Evolutionary conservation across 495 filamentous ascomycete species (phyloP), one percentile per base, ranked within the genome.

Genomic region (Podospora pseudoanserina): DNA sequence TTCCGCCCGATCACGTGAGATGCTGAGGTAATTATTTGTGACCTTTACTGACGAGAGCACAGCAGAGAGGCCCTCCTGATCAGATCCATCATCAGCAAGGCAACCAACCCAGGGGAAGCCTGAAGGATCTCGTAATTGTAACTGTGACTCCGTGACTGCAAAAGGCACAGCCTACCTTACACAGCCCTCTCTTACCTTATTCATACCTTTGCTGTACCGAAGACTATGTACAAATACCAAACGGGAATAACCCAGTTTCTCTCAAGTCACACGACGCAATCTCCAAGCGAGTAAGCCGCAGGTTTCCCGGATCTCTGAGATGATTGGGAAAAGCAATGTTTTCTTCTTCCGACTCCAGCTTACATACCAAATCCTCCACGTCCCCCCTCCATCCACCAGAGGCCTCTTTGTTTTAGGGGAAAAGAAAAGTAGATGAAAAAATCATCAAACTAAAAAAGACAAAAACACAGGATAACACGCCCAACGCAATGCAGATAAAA

Each of bases 211-310:
- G 4, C 30, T 32, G 30, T 32, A 32, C 30, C 30, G 4, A 32
- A 32, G 30, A 49, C 9, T 1, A 49, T 49, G 39, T 49, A 49
- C 39, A 49, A 13, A 49, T 49, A 49, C 39, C 39, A 49, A 49
- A 49, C 39, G 39, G 39, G 39, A 49, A 49, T 49, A 49, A 49
- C 4, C 39, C 39, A 49, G 56, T n/a, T n/a, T 20, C 56, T 20
- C 56, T 9, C 56, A 58, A 58, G 56, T 58, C 56, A 19, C 56
- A 58, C 56, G 56, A 58, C 56, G 30, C 27, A 61, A 61, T 61
- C 7, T 61, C 26, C 27, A 61, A 61, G 26, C 39, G 23, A 61
- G 59, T 61, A 61, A 61, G 59, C 59, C 23, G 18, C 23, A 61
- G 20, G 26, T 11, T 58, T 30, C 20, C 2, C 13, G 9, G 9